Evolutionary conservation across 148 eudicot genomes (phyloP), one percentile per base, ranked within the genome.

Genomic region (Dianthus caryophyllus): DNA sequence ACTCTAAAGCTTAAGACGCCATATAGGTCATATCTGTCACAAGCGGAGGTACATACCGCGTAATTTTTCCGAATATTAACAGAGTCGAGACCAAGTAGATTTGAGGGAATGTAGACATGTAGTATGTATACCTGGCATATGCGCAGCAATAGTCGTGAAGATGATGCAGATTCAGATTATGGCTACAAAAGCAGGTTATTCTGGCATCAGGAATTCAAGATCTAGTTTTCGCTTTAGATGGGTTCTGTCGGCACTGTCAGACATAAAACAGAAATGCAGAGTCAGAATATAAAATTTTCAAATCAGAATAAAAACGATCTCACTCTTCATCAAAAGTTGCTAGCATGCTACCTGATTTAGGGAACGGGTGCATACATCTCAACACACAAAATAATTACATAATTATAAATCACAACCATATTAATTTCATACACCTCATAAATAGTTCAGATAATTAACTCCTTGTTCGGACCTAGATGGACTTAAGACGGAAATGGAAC

Each of bases 191-290:
- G 13, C 14, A 41, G 67, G 79, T 68, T 85, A 86, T 78, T 88
- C 97, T 11, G 90, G 93, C 38, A 65, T 75, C 81, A 85, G 93
- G 68, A 93, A 93, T 67, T 93, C 98, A 67, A 89, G 95, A 79
- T 93, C 96, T 64, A 93, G 69, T 78, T 93, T 93, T 66, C 95
- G 87, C 84, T 93, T 93, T 29, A 93, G 80, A 79, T 87, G 96
- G 46, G 91, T 79, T 79, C 95, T 83, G 77, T 89, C 98, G 83
- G 96, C 95, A 78, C 98, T 93, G 85, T 70, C 76, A 75, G 0
- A 73, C 41, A 55, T 12, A 52, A 65, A 56, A n/a, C n/a, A n/a
- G n/a, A n/a, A n/a, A n/a, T n/a, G n/a, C n/a, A n/a, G n/a, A n/a
- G n/a, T n/a, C n/a, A n/a, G n/a, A n/a, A n/a, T n/a, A n/a, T n/a